Base-by-base conservation (phyloP, 2,329 filamentous ascomycete genomes). In the Thelonectria blattea region DNA sequence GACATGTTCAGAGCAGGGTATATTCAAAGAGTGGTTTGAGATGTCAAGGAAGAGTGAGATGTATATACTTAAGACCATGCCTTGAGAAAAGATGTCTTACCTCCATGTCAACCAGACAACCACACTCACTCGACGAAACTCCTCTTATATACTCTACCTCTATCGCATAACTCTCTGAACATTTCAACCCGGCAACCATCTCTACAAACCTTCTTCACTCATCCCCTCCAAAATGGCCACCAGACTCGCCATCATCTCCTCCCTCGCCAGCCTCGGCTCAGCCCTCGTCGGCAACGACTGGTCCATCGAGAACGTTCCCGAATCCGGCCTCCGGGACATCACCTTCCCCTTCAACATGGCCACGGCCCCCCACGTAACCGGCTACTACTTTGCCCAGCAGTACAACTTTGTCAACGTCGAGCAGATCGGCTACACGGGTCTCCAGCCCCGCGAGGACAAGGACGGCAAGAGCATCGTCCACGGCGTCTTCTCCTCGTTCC, bases 301-400 rank as follows among this genome's bases (percentile, higher is more conserved):
- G 52, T 17, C 24, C 11, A 32, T 54, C 10, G 12, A 32, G 11
- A 20, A 22, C 15, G n/a, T 39, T 2, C 63, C 61, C 15, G 17
- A 18, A 5, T 47, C 24, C 3, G 67, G 67, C 17, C 46, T 67
- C 11, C 57, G 54, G 11, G 64, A 68, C 52, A 45, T 71, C 15
- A 66, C 65, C 0, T 70, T 71, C 32, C 63, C 65, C n/a, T 60
- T 71, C 34, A 63, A 60, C 49, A 63, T 70, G 41, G 54, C 60
- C 41, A 52, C 58, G 1, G 65, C 67, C 3, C 34, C 58, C 8
- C 68, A 67, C 41, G 18, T 42, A 5, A 41, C 27, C 1, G 67
- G 66, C 10, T 72, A 62, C 39, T 70, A 67, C 60, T 70, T 66
- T 57, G 69, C 68, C 10, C 59, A 70, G 57, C 65, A 68, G 27